Evolutionary conservation across 75 land plant species (phyloP).

Genomic region (Azolla pinnata): DNA sequence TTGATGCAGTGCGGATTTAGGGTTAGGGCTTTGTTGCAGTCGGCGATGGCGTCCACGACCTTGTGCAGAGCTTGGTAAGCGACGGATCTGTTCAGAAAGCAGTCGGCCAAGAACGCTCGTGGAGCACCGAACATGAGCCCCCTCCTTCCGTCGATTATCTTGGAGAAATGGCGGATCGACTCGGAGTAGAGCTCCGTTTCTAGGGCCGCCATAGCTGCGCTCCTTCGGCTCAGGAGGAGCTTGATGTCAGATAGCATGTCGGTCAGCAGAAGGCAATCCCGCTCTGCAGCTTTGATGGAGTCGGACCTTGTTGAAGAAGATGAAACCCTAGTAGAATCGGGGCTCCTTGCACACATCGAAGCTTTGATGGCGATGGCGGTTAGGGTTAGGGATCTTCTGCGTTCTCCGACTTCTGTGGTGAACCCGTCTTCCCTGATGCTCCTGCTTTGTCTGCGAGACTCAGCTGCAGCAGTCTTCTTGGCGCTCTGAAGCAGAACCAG

Average conservation of each 20-base stretch:
- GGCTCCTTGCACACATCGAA: neutral
- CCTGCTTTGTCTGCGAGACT: constrained; percentile 48
- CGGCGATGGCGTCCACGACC: constrained; percentile 56
- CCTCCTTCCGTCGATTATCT: constrained; percentile 57
- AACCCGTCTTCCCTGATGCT: constrained; percentile 52
- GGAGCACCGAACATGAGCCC: no score
- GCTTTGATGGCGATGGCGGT: constrained; percentile 22
- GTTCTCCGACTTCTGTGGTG: neutral
- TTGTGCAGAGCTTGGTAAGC: constrained; percentile 46
- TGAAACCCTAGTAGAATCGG: no score
- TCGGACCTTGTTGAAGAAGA: no score
- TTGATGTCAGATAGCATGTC: constrained; percentile 56
- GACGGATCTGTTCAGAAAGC: constrained; percentile 44
- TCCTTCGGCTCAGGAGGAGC: constrained; percentile 53
- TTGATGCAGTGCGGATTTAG: constrained; percentile 48
- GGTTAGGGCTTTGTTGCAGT: constrained; percentile 57
- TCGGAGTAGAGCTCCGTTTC: constrained; percentile 62
- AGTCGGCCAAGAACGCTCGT: constrained; percentile 53
- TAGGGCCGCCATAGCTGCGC: constrained; percentile 58
- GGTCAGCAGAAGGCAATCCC: no score
- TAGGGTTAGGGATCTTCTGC: neutral
- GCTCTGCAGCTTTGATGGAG: no score
- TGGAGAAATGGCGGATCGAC: constrained; percentile 60
- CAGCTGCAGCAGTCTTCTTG: constrained; percentile 54
- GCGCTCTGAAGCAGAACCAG: constrained; percentile 68